These are phyloP conservation scores for Nidularia sp. DNA, from an alignment of 768 basidiomycete species.

Conservation along the genomic window DNA sequence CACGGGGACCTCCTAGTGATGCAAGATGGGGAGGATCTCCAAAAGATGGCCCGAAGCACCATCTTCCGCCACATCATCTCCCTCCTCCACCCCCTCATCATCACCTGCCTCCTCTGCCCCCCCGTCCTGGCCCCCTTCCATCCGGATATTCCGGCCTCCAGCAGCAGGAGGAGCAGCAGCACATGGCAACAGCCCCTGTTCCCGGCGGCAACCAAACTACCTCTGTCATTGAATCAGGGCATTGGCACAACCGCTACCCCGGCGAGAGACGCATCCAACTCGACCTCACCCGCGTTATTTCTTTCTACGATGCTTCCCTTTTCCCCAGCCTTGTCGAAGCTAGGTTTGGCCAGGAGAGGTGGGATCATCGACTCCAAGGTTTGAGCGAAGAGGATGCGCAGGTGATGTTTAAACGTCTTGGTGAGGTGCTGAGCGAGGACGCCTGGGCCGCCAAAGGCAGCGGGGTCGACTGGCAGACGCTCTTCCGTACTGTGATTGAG, in stretches of 20 bases:
- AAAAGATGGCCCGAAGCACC: no score
- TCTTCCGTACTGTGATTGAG: constrained; percentile 31
- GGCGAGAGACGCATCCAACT: not conserved
- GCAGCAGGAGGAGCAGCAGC: not conserved
- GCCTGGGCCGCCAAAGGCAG: constrained; percentile 12
- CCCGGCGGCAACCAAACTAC: no score
- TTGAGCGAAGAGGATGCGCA: constrained; percentile 22
- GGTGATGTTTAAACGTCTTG: constrained; percentile 18
- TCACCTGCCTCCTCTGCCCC: not conserved
- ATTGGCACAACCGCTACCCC: constrained; percentile 3
- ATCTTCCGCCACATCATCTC: not conserved
- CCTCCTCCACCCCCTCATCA: not conserved
- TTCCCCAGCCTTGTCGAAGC: not conserved
- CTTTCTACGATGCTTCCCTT: not conserved
- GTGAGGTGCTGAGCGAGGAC: constrained; percentile 13
- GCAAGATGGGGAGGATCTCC: no score
- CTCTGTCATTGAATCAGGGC: not conserved
- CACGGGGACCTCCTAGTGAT: not conserved
- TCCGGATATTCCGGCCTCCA: not conserved
- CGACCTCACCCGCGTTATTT: not conserved
- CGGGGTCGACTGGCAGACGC: constrained; percentile 37
- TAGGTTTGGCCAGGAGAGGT: constrained; percentile 22
- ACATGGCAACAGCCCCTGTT: not conserved
- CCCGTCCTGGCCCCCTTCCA: no score
- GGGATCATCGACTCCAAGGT: constrained; percentile 26